Base-by-base conservation (phyloP, 1,284 basidiomycete genomes). In the Papiliotrema flavescens region DNA sequence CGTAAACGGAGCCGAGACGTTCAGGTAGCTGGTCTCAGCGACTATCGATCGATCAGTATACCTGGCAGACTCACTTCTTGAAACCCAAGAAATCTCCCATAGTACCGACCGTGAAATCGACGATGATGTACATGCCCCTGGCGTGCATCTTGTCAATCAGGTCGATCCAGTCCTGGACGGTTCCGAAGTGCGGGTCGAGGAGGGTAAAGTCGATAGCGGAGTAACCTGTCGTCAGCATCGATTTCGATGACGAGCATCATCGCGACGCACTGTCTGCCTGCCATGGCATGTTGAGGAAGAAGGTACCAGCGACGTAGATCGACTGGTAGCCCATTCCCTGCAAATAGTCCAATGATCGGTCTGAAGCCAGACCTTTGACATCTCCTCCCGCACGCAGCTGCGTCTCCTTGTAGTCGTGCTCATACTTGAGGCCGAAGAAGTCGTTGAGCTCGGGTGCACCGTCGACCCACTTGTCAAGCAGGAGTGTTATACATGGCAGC, bases 281-380 rank as follows among this genome's bases (percentile, higher is more conserved):
- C 91, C 91, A 95, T 19, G 90, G 79, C 91, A 94, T 92, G 81
- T 95, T 94, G 61, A 94, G 60, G 75, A 91, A 95, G 47, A 86
- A 85, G 0, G 91, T 95, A 52, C 91, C 91, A 26, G 91, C 90
- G 68, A 93, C 87, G 77, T 90, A 94, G 66, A 95, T 85, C 49
- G 85, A 81, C 63, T 80, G 80, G 65, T 90, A 79, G 59, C 91
- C 91, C 88, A 93, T 92, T 58, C 87, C 87, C 56, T 89, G 80
- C 17, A 95, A 79, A 73, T 95, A 95, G 77, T 94, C 91, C 60
- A 95, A 79, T 45, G 71, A 67, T 32, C 74, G 63, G 58, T 82
- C 85, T 42, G 83, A 75, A 51, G 82, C 77, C 59, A 94, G 78
- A 56, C 91, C 91, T 54, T 82, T 83, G 61, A 90, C 80, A 73